phyloP scores from a whole-genome alignment of 1,139 yeast genomes.

The Lodderomyces theae region DNA sequence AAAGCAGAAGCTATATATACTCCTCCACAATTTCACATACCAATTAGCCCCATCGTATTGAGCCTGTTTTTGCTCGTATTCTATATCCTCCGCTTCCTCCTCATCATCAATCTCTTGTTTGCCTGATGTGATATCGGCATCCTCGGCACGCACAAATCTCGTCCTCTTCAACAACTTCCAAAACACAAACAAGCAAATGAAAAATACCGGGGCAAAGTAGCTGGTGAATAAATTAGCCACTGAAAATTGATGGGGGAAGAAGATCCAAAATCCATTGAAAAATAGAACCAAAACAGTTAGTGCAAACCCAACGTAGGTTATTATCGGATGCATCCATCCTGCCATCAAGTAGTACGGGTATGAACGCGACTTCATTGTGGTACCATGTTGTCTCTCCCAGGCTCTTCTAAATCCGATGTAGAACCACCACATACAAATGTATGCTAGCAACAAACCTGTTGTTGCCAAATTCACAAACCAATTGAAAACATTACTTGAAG shows the following conservation, averaged over 20 bases:
- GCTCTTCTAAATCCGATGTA: conserved; percentile 41
- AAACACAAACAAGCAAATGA: conserved; percentile 23
- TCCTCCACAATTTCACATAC: not conserved
- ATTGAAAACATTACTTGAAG: conserved; percentile 32
- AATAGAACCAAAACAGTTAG: conserved; percentile 27
- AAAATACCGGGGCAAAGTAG: conserved; percentile 40
- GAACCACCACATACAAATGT: conserved; percentile 48
- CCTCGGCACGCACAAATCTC: conserved; percentile 27
- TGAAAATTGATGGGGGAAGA: conserved; percentile 38
- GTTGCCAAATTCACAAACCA: conserved; percentile 45
- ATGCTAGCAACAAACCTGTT: conserved; percentile 52
- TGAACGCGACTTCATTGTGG: conserved; percentile 21
- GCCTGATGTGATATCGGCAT: conserved; percentile 39
- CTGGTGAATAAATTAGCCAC: conserved; percentile 39
- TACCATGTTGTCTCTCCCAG: conserved; percentile 30
- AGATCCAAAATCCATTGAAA: conserved; percentile 43
- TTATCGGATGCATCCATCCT: conserved; percentile 28
- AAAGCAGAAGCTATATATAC: not conserved
- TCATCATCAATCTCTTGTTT: conserved; percentile 35
- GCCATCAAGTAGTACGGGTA: conserved; percentile 28
- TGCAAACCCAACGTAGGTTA: conserved; percentile 32
- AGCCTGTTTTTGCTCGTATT: not conserved
- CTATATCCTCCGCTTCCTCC: conserved; percentile 15
- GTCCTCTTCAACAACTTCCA: conserved; percentile 40
- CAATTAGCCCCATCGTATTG: not conserved